Evolutionary conservation across 768 basidiomycete genomes (phyloP), one percentile per base, ranked within the genome.

Genomic region (Psilocybe cubensis): DNA sequence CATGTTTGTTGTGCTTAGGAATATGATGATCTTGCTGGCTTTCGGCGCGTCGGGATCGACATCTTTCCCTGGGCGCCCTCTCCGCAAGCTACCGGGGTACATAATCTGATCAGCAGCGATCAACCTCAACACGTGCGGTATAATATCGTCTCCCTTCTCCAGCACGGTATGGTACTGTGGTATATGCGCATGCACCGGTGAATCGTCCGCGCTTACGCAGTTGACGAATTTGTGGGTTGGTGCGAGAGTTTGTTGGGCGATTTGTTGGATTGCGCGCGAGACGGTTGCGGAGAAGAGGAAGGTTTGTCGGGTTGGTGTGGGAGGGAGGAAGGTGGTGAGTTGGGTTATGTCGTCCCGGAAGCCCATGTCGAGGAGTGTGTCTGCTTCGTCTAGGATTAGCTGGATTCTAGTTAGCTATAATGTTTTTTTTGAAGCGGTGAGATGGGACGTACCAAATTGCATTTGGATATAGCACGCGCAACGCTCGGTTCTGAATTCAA

Each of bases 351-450:
- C 95, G 21, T 87, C 83, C 3, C 89, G 83, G 83, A 96, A 97
- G 63, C 95, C 95, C 88, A 95, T 90, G 55, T 94, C 92, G 10
- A 98, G 78, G 11, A 96, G 79, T 0, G 89, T 92, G 66, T 98
- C 95, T 10, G 94, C 92, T 70, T 97, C 94, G 66, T 98, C 97
- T 56, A 98, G 78, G 57, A 98, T 81, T 51, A 98, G 81, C 91
- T 94, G 60, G 10, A 47, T 33, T 4, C 17, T 9, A n/a, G 33
- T 47, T 5, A 4, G 1, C 58, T 40, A 50, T 59, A 11, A 18
- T 28, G 27, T 3, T 20, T 51, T 40, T 55, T n/a, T 56, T 62
- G n/a, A 23, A 21, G 43, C 33, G 23, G 38, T 58, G 31, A 20
- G 33, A 55, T 0, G 48, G 50, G 4, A 75, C 87, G 42, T 62